Evolutionary conservation across 352 stramenopile species (phyloP).

Genomic region (Globisporangium splendens): DNA sequence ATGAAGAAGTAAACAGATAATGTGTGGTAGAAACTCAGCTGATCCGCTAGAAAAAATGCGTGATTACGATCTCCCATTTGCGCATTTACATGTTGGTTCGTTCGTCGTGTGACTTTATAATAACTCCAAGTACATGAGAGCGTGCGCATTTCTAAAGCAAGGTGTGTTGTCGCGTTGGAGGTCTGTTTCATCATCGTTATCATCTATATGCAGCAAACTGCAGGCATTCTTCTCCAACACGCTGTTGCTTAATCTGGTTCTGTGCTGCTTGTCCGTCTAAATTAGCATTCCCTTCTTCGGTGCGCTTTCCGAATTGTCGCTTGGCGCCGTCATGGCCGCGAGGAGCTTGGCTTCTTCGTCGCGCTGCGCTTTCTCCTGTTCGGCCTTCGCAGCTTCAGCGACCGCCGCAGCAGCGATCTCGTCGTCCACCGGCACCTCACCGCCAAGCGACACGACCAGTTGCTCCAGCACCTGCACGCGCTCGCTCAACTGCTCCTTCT

Average conservation of each 20-base stretch:
- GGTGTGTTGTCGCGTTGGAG: too few relatives aligned
- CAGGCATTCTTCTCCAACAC: too few relatives aligned
- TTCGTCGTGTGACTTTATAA: background rate
- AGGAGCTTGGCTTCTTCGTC: slow-evolving; percentile 48
- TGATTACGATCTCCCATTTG: background rate
- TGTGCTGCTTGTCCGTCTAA: slow-evolving; percentile 24
- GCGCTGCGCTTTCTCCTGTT: slow-evolving; percentile 38
- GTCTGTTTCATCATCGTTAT: too few relatives aligned
- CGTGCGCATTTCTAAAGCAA: too few relatives aligned
- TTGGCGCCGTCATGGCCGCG: slow-evolving; percentile 16
- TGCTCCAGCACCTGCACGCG: slow-evolving; percentile 56
- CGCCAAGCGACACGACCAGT: slow-evolving; percentile 59
- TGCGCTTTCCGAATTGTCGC: slow-evolving; percentile 25
- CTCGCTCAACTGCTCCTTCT: slow-evolving; percentile 41
- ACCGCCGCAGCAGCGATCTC: slow-evolving; percentile 26
- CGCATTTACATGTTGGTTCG: background rate
- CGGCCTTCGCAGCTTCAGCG: slow-evolving; percentile 20
- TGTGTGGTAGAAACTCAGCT: too few relatives aligned
- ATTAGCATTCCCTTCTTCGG: slow-evolving; percentile 64
- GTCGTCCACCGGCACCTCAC: slow-evolving; percentile 52
- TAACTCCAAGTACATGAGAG: too few relatives aligned
- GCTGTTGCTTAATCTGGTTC: too few relatives aligned
- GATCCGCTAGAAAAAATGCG: too few relatives aligned
- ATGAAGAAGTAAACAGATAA: slow-evolving; percentile 72
- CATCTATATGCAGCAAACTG: too few relatives aligned